Conservation (phyloP, 2,329 filamentous ascomycete genomes). For the Aureobasidium sp. region DNA sequence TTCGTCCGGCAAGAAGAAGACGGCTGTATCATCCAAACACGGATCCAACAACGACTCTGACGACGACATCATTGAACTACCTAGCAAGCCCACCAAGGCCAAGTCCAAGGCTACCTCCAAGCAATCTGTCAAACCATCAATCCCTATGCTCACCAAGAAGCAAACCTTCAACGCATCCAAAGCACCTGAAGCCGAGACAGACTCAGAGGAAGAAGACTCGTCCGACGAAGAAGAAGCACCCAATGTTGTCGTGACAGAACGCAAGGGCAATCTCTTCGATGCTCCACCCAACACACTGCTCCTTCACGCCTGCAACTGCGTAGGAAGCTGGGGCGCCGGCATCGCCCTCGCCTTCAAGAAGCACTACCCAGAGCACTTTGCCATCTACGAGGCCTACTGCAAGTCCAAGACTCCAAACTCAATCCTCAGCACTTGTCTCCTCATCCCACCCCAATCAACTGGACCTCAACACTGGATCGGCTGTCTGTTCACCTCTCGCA, state of each 20-base stretch:
- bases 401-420: constrained; percentile 28
- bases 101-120: neutral
- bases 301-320: constrained; percentile 54
- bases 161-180: neutral
- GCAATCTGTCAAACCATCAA: neutral
- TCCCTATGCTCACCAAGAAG: neutral
- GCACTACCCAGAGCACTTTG: constrained; percentile 45
- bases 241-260: constrained; percentile 17
- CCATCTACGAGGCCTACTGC: constrained; percentile 44
- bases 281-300: constrained; percentile 45
- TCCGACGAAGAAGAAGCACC: neutral
- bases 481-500: constrained; percentile 51
- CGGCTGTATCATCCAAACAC: neutral
- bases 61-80: neutral
- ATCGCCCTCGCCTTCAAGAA: constrained; percentile 47
- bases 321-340: constrained; percentile 52
- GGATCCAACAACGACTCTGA: neutral
- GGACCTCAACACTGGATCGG: constrained; percentile 46
- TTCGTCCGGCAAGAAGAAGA: neutral
- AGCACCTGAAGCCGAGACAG: neutral
- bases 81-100: neutral
- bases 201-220: neutral
- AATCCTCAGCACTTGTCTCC: constrained; percentile 5
- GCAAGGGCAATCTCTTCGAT: constrained; percentile 45
- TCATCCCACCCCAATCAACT: constrained; percentile 12